Conservation (phyloP, 2,329 filamentous ascomycete species). For the Penicillium sp. region DNA sequence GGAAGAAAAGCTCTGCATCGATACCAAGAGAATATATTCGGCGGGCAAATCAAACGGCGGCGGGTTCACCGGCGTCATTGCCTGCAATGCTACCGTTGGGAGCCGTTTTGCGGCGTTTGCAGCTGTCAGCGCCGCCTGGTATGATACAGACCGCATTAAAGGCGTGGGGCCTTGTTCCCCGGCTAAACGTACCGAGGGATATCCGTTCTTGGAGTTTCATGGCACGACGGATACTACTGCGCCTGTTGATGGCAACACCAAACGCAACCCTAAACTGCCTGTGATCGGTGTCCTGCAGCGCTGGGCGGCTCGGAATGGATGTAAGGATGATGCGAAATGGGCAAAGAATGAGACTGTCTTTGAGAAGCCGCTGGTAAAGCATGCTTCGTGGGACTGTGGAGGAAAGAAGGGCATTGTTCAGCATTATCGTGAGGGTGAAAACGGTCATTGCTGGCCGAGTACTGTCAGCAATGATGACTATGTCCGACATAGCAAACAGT, state of each 20-base stretch:
- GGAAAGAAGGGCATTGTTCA: conserved; percentile 21
- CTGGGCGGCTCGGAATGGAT: conserved; percentile 21
- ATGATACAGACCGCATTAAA: conserved; percentile 29
- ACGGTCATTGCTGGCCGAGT: conserved; percentile 25
- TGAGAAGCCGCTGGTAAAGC: conserved; percentile 16
- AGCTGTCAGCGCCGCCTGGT: conserved; percentile 49
- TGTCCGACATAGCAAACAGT: conserved; percentile 7
- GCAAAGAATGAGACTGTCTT: conserved; percentile 20
- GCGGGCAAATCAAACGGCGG: conserved; percentile 58
- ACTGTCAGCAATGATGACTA: conserved; percentile 19
- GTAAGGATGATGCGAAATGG: conserved; percentile 11
- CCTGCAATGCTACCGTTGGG: conserved; percentile 47
- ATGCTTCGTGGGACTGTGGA: conserved; percentile 20
- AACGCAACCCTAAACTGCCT: conserved; percentile 8
- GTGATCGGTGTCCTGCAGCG: conserved; percentile 19
- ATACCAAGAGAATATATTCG: conserved; percentile 46
- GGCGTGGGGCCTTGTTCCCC: conserved; percentile 26
- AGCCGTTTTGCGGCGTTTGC: conserved; percentile 52
- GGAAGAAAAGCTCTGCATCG: conserved; percentile 46
- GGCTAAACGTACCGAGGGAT: conserved; percentile 30
- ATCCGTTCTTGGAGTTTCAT: conserved; percentile 27
- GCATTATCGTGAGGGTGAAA: conserved; percentile 19
- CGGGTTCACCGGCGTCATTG: conserved; percentile 49
- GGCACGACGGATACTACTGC: conserved; percentile 21
- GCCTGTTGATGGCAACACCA: conserved; percentile 18